These are phyloP conservation scores for Cytospora paraplurivora DNA, from an alignment of 2,329 filamentous ascomycete species.

Conservation along the genomic window DNA sequence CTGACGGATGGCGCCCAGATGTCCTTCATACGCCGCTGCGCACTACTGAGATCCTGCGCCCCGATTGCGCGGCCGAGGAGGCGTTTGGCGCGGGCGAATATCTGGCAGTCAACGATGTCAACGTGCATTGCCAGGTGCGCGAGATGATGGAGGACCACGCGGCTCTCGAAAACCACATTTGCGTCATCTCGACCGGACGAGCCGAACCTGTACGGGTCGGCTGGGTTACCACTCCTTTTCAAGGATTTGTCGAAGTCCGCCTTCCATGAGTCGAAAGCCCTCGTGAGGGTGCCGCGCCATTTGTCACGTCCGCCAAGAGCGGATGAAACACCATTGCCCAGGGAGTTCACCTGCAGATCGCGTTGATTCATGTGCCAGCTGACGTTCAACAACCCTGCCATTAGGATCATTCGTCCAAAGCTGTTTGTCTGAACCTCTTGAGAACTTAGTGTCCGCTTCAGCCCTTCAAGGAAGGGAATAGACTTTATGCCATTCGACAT, in stretches of 20 bases:
- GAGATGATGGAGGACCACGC: conserved; percentile 86
- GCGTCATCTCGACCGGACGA: conserved; percentile 63
- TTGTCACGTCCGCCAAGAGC: conserved; percentile 85
- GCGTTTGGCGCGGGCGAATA: conserved; percentile 85
- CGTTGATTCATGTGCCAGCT: conserved; percentile 98
- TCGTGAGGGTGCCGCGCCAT: conserved; percentile 82
- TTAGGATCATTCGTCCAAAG: conserved; percentile 89
- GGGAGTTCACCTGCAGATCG: conserved; percentile 86
- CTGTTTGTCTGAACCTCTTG: conserved; percentile 86
- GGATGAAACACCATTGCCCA: conserved; percentile 71
- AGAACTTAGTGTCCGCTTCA: conserved; percentile 87
- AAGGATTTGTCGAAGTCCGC: conserved; percentile 85
- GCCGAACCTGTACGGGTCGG: conserved; percentile 57
- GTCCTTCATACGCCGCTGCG: conserved; percentile 82
- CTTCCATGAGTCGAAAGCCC: conserved; percentile 93
- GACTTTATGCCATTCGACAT: conserved; percentile 81
- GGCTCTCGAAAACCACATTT: conserved; percentile 76
- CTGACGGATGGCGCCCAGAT: conserved; percentile 86
- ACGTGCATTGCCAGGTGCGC: conserved; percentile 98
- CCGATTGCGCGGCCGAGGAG: conserved; percentile 86
- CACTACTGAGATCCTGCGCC: conserved; percentile 75
- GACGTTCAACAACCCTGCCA: conserved; percentile 90
- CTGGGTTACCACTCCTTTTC: conserved; percentile 55
- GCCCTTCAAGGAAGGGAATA: conserved; percentile 83
- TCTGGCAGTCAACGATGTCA: conserved; percentile 95